These are phyloP conservation scores for Taphrina sp. DNA, from an alignment of 1,139 yeast genomes.

Conservation along the genomic window DNA sequence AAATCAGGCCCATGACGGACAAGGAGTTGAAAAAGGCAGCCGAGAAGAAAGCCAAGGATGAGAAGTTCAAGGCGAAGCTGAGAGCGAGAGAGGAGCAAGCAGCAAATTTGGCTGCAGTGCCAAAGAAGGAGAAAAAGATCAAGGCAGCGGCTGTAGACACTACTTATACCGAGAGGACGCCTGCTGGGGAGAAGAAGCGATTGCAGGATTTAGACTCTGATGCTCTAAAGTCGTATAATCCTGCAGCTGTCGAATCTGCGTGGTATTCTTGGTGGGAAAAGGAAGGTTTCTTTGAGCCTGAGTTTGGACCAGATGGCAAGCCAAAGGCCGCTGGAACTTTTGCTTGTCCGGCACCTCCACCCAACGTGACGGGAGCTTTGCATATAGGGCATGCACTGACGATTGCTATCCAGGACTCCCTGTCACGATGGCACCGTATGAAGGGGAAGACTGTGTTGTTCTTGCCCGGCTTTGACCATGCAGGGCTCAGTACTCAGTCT, in stretches of 20 bases:
- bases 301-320: conserved; percentile 70
- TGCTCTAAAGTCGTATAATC: conserved; percentile 88
- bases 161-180: conserved; percentile 69
- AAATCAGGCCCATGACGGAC: conserved; percentile 31
- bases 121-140: conserved; percentile 56
- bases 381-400: conserved; percentile 99
- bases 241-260: conserved; percentile 88
- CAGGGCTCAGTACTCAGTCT: conserved; percentile 98
- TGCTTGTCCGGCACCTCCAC: conserved; percentile 96
- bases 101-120: conserved; percentile 44
- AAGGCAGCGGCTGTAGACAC: conserved; percentile 62
- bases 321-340: conserved; percentile 78
- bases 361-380: conserved; percentile 97
- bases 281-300: conserved; percentile 85
- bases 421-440: conserved; percentile 94
- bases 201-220: conserved; percentile 85
- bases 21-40: conserved; percentile 72
- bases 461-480: conserved; percentile 97
- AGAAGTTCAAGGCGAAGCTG: conserved; percentile 91
- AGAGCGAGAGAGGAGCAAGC: conserved; percentile 65
- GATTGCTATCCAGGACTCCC: conserved; percentile 87
- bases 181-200: conserved; percentile 84
- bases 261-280: conserved; percentile 99
- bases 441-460: conserved; percentile 90
- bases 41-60: conserved; percentile 94